Evolutionary conservation across 352 stramenopile genomes (phyloP).

Genomic region (Pythium graminicola): DNA sequence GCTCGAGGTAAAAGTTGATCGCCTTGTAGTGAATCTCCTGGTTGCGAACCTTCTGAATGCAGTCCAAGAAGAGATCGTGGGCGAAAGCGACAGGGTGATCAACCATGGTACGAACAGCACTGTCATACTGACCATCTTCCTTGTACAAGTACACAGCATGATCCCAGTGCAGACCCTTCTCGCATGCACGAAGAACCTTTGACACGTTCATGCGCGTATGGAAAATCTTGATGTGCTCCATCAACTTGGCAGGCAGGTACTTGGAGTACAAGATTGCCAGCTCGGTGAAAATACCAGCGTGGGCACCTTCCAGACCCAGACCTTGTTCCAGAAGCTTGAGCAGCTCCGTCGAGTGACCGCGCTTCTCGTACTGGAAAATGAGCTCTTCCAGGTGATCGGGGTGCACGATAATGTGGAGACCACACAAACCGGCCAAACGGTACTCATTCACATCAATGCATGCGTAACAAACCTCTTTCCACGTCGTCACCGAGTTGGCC

Average conservation of each 20-base stretch:
- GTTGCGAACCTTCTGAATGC: slow-evolving; percentile 99
- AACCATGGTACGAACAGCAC: slow-evolving; percentile 98
- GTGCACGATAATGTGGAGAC: slow-evolving; percentile 99
- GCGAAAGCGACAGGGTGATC: slow-evolving; percentile 96
- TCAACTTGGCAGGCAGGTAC: slow-evolving; percentile 98
- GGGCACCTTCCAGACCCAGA: slow-evolving; percentile 96
- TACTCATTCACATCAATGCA: slow-evolving; percentile 98
- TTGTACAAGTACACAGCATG: slow-evolving; percentile 99
- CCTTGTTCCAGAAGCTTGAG: slow-evolving; percentile 98
- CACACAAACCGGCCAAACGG: slow-evolving; percentile 95
- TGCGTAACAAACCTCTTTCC: slow-evolving; percentile 99
- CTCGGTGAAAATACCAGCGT: slow-evolving; percentile 99
- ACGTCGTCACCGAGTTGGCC: slow-evolving; percentile 98
- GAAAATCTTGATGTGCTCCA: slow-evolving; percentile 99
- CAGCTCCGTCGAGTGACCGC: slow-evolving; percentile 94
- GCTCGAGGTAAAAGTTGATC: slow-evolving; percentile 98
- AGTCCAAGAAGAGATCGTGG: slow-evolving; percentile 99
- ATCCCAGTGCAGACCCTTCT: slow-evolving; percentile 97
- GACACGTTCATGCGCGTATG: slow-evolving; percentile 98
- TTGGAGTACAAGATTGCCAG: slow-evolving; percentile 99
- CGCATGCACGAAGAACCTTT: slow-evolving; percentile 96
- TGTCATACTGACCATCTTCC: slow-evolving; percentile 99
- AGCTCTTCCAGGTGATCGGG: slow-evolving; percentile 99
- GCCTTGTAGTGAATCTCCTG: slow-evolving; percentile 99
- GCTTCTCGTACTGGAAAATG: slow-evolving; percentile 98